Base-by-base conservation (phyloP, 2,329 filamentous ascomycete genomes). In the Lecanicillium sp. region DNA sequence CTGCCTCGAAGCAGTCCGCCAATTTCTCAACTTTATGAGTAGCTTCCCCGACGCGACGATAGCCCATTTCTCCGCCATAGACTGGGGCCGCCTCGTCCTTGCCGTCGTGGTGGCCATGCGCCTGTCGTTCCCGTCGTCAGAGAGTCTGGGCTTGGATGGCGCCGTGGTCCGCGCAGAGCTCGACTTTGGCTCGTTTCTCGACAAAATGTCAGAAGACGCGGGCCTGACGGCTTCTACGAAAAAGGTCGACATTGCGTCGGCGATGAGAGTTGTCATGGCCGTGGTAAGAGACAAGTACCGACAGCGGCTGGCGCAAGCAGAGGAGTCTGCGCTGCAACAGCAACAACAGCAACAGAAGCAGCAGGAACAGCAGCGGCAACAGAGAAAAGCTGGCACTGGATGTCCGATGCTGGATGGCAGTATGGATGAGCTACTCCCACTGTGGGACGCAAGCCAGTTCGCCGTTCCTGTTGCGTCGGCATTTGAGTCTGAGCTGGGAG, bases 391-490 rank as follows among this genome's bases (percentile, higher is more conserved):
- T 25, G 28, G 43, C n/a, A 44, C 52, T 14, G 57, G 55, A 4
- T 76, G 72, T 42, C 72, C 72, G 12, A 69, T 75, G 66, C 54
- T 74, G 29, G 70, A 75, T 44, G 68, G 64, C 8, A 71, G 61
- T 41, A 44, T 74, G 41, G 63, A 71, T n/a, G 48, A 56, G 22
- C 72, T 66, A 33, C 53, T 71, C 18, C 56, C 62, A 0, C 48
- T 60, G 17, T 74, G 70, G 69, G 64, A 68, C 19, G 62, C 64
- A 6, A 53, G 53, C 35, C 39, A 61, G 46, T 25, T 25, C 11
- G 22, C 7, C 11, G 22, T 25, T 25, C 22, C 22, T 25, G 22
- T 11, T 25, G 22, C 38, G 18, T 17, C 30, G 27, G 29, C 32
- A 3, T 40, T 31, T 19, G n/a, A 13, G 7, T 25, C 30, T 13